Evolutionary conservation across 345 rosid species (phyloP).

Genomic region (Camelina sativa): DNA sequence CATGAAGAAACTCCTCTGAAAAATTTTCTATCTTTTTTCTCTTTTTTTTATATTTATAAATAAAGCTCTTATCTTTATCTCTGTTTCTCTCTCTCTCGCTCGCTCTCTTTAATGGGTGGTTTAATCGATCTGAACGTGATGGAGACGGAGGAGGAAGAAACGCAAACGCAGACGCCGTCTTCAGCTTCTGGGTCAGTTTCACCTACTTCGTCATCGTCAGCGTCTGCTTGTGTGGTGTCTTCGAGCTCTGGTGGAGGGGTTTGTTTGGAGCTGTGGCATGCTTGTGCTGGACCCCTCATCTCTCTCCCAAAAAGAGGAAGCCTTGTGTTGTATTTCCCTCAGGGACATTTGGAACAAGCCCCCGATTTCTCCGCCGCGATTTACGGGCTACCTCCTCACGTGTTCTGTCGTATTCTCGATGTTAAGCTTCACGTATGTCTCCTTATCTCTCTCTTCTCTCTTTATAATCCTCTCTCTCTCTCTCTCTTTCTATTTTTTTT

Average conservation of each 20-base stretch:
- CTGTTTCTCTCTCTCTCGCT: background rate
- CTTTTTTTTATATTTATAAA: background rate
- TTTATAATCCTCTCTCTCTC: slow-evolving; percentile 19
- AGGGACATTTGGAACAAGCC: slow-evolving; percentile 90
- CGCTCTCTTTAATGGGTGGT: slow-evolving; percentile 60
- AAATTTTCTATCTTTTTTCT: background rate
- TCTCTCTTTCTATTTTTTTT: background rate
- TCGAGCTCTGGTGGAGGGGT: slow-evolving; percentile 56
- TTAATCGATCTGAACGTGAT: slow-evolving; percentile 94
- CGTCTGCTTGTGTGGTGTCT: slow-evolving; percentile 49
- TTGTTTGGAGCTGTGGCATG: slow-evolving; percentile 97
- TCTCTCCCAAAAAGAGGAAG: slow-evolving; percentile 87
- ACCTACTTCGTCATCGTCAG: slow-evolving; percentile 63
- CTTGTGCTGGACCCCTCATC: slow-evolving; percentile 98
- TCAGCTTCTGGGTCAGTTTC: slow-evolving; percentile 60
- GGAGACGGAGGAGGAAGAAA: slow-evolving; percentile 80
- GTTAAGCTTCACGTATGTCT: slow-evolving; percentile 85
- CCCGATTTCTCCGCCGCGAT: slow-evolving; percentile 69
- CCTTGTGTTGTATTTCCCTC: slow-evolving; percentile 87
- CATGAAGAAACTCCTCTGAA: slow-evolving; percentile 41
- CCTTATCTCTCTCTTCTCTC: slow-evolving; percentile 16
- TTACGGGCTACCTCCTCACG: slow-evolving; percentile 71
- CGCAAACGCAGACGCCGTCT: slow-evolving; percentile 67
- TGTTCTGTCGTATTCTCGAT: slow-evolving; percentile 92
- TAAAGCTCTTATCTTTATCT: slow-evolving; percentile 23